Base-by-base conservation (phyloP, 2,329 filamentous ascomycete species). In the Paraphaeosphaeria minitans region DNA sequence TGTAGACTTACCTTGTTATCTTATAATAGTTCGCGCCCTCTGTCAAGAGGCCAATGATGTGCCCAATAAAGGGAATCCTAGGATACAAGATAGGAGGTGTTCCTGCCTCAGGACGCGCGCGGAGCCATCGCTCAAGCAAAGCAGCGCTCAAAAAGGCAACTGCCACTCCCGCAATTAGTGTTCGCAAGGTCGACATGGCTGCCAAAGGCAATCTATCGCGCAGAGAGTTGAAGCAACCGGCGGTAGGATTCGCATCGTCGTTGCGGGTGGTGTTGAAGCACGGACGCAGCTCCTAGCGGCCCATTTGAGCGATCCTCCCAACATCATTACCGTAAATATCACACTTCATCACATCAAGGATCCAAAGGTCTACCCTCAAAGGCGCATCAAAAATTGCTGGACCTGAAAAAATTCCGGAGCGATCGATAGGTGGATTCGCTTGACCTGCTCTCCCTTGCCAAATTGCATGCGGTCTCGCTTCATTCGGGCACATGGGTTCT, bases 71-170 rank as follows among this genome's bases (percentile, higher is more conserved):
- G 0, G 82, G 82, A 35, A 84, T 72, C 16, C 46, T 70, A 0
- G 79, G 71, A 24, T 75, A 74, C 24, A 82, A 29, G 0, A 78
- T 57, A 3, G 80, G 79, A 9, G 82, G 82, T 57, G 84, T 82
- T 49, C 72, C 67, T 9, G 75, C 66, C 45, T 74, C 66, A 7
- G 62, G 46, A 47, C 66, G 62, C 13, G 63, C 54, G 9, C 61
- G 53, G 10, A 66, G 47, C 12, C 68, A 60, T 52, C 63, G 61
- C 35, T 37, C 53, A 62, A 52, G 49, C 19, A 52, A 13, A 8
- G 33, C 37, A 22, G 37, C 49, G 49, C 49, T 52, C 35, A 41
- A 21, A 22, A 52, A 52, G 13, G 37, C 49, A 42, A 52, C n/a
- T 42, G 49, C 22, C n/a, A 52, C 14, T 10, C 16, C 49, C 27